These are phyloP conservation scores for Penstemon newberryi DNA, from an alignment of 257 asterid genomes.

Conservation along the genomic window DNA sequence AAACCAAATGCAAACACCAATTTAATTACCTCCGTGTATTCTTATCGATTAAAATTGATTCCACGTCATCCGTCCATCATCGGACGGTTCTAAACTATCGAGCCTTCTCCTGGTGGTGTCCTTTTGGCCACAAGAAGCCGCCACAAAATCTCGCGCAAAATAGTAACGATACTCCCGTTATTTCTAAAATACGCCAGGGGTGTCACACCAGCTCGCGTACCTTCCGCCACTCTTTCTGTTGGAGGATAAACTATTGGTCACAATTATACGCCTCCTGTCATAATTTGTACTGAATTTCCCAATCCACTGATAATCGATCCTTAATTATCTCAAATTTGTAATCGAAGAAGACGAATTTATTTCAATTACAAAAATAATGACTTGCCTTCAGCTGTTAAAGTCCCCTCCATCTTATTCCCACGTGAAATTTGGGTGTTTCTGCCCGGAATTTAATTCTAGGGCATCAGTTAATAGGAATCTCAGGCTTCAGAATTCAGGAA, in stretches of 20 bases:
- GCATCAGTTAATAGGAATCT: slow-evolving; percentile 27
- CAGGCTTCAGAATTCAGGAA: slow-evolving; percentile 39
- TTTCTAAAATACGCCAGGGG: slow-evolving; percentile 46
- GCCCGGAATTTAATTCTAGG: slow-evolving; percentile 31
- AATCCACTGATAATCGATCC: slow-evolving; percentile 10
- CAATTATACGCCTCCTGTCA: slow-evolving; percentile 23
- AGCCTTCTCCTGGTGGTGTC: slow-evolving; percentile 10
- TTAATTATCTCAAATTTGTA: not conserved
- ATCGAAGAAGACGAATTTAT: not conserved
- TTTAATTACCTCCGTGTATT: too few relatives aligned
- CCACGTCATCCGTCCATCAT: slow-evolving; percentile 22
- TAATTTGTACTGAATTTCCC: slow-evolving; percentile 15
- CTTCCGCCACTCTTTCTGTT: slow-evolving; percentile 27
- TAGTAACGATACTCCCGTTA: slow-evolving; percentile 18
- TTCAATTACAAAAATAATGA: slow-evolving; percentile 39
- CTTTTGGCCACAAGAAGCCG: slow-evolving; percentile 43
- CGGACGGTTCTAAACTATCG: slow-evolving; percentile 28
- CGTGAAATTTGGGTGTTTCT: slow-evolving; percentile 37
- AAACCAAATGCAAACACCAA: too few relatives aligned
- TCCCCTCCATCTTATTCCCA: slow-evolving; percentile 44
- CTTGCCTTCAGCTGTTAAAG: slow-evolving; percentile 61
- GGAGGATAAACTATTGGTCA: slow-evolving; percentile 8
- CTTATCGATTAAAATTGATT: too few relatives aligned
- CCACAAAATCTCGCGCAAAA: slow-evolving; percentile 40
- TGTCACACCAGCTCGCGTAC: slow-evolving; percentile 6